phyloP scores from a whole-genome alignment of 208 protist genomes.

The Wallacemonas sp. region DNA sequence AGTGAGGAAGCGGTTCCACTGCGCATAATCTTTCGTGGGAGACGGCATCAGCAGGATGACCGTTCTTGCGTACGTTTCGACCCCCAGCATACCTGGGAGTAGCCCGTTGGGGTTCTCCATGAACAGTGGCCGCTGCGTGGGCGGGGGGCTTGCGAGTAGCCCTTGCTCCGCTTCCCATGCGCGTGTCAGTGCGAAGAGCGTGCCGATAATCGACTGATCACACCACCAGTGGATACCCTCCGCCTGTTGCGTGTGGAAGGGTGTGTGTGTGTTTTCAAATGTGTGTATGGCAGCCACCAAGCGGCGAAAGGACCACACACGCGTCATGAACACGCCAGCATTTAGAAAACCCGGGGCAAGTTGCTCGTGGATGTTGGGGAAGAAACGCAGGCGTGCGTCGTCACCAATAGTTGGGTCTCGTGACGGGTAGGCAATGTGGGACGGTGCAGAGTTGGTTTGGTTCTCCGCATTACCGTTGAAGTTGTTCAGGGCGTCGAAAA shows the following conservation, averaged over 20 bases:
- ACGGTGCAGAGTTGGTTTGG: neutral
- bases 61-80: slow-evolving; percentile 16
- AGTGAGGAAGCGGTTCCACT: neutral
- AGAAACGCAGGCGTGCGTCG: neutral
- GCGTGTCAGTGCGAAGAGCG: slow-evolving; percentile 16
- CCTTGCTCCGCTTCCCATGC: slow-evolving; percentile 24
- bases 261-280: neutral
- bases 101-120: slow-evolving; percentile 13
- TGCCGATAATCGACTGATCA: slow-evolving; percentile 28
- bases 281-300: neutral
- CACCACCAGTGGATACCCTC: slow-evolving; percentile 19
- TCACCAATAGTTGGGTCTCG: too few relatives aligned
- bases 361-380: neutral
- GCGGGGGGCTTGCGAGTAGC: slow-evolving; percentile 10
- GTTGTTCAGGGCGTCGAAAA: slow-evolving; percentile 9
- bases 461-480: neutral
- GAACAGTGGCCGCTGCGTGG: neutral
- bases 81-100: slow-evolving; percentile 15
- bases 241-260: neutral
- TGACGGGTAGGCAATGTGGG: too few relatives aligned
- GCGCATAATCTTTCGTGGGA: neutral
- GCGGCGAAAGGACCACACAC: slow-evolving; percentile 28
- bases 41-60: neutral
- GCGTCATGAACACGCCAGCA: slow-evolving; percentile 23
- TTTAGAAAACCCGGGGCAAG: slow-evolving; percentile 21